A percentile compares a stretch with the other conserved stretches of the same genome.
phyloP scores from a whole-genome alignment of 2,329 filamentous ascomycete genomes.

The Scedosporium apiospermum region DNA sequence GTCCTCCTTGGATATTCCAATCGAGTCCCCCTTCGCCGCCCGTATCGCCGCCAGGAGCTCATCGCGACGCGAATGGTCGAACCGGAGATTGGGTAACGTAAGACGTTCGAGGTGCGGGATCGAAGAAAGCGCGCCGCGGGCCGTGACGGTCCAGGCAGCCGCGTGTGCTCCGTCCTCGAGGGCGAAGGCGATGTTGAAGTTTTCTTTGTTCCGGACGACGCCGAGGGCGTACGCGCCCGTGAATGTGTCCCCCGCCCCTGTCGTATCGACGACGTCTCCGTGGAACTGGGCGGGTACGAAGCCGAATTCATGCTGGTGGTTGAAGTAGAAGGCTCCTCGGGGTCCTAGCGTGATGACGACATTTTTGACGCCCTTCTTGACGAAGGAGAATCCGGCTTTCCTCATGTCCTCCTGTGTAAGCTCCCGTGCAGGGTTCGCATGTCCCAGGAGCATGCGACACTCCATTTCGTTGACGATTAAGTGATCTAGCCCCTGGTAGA shows the following conservation, averaged over 20 bases:
- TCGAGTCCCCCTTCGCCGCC: not conserved
- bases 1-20: not conserved
- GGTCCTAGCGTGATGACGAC: constrained; percentile 60
- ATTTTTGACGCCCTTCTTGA: constrained; percentile 49
- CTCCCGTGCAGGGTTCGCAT: constrained; percentile 15
- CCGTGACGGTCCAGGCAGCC: constrained; percentile 9
- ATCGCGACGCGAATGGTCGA: not conserved
- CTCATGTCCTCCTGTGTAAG: constrained; percentile 26
- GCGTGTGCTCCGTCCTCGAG: constrained; percentile 8
- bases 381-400: constrained; percentile 31
- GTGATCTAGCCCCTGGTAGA: constrained; percentile 50
- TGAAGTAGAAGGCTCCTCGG: constrained; percentile 46
- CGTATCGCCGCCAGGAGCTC: constrained; percentile 8
- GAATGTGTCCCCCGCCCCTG: constrained; percentile 66
- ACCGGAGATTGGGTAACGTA: not conserved
- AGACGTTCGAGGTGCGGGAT: constrained; percentile 7
- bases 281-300: constrained; percentile 33
- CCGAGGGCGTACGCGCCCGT: constrained; percentile 54
- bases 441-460: constrained; percentile 31
- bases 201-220: constrained; percentile 5
- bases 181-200: constrained; percentile 1
- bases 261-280: constrained; percentile 60
- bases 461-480: constrained; percentile 69
- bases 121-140: constrained; percentile 8
- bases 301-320: constrained; percentile 26